Conservation (phyloP, 306 rosid genomes). For the Quillaja saponaria region DNA sequence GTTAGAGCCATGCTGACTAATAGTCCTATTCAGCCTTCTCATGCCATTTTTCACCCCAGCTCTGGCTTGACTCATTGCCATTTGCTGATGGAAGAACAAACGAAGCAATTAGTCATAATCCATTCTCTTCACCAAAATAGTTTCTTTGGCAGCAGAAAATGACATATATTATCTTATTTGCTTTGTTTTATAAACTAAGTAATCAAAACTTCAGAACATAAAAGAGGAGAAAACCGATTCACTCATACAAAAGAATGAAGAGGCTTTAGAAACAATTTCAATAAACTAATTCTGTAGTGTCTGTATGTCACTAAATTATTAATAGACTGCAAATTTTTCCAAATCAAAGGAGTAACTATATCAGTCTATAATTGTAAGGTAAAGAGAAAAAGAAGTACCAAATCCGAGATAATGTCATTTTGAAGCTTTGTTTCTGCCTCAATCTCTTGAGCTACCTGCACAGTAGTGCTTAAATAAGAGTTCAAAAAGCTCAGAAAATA, state of each 20-base stretch:
- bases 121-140: background rate
- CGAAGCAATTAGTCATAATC: constrained; percentile 24
- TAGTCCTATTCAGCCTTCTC: constrained; percentile 33
- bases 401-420: constrained; percentile 34
- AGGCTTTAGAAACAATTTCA: background rate
- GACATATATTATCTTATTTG: no score
- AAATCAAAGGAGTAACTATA: background rate
- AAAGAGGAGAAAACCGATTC: background rate
- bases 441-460: constrained; percentile 45
- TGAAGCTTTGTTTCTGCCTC: constrained; percentile 35
- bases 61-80: constrained; percentile 38
- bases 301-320: no score
- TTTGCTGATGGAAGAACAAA: constrained; percentile 33
- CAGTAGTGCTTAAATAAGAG: background rate
- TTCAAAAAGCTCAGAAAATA: background rate
- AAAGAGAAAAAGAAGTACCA: constrained; percentile 13
- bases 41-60: constrained; percentile 36
- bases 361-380: background rate
- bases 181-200: no score
- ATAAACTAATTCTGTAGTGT: no score
- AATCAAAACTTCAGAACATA: no score
- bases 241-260: background rate
- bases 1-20: constrained; percentile 29
- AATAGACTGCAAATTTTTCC: no score
- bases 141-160: no score